phyloP scores from a whole-genome alignment of 2,329 filamentous ascomycete species.

The Colletotrichum tropicale region DNA sequence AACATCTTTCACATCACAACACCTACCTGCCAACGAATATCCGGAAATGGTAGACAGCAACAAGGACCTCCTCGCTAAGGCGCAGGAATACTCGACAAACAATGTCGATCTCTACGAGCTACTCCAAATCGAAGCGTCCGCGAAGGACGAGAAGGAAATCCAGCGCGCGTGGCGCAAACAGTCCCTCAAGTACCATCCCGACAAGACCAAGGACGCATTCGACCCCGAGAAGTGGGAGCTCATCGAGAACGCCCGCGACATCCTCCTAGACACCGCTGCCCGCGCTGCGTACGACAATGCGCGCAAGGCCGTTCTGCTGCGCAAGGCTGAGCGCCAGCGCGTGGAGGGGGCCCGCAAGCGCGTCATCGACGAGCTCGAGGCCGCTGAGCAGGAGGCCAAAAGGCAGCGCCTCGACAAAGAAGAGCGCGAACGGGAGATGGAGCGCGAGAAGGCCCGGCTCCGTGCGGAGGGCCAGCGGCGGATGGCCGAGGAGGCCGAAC shows the following conservation, averaged over 20 bases:
- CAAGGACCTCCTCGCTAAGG: slow-evolving; percentile 56
- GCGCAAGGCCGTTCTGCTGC: slow-evolving; percentile 72
- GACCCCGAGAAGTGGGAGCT: slow-evolving; percentile 85
- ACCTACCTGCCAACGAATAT: neutral
- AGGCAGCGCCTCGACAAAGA: slow-evolving; percentile 57
- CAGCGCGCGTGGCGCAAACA: slow-evolving; percentile 84
- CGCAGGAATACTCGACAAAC: slow-evolving; percentile 64
- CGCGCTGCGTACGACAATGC: slow-evolving; percentile 81
- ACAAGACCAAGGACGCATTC: slow-evolving; percentile 79
- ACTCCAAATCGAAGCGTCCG: slow-evolving; percentile 67
- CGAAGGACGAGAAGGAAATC: slow-evolving; percentile 71
- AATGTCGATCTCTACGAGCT: slow-evolving; percentile 79
- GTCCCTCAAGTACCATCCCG: slow-evolving; percentile 90
- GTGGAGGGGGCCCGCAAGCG: slow-evolving; percentile 75
- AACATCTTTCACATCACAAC: neutral
- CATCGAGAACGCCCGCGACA: slow-evolving; percentile 84
- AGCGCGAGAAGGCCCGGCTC: slow-evolving; percentile 40
- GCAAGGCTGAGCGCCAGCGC: slow-evolving; percentile 71
- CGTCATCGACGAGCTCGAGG: slow-evolving; percentile 88
- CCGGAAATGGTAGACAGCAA: slow-evolving; percentile 29
- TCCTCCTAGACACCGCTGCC: slow-evolving; percentile 73
- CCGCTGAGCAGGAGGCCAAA: slow-evolving; percentile 71
- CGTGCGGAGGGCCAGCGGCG: slow-evolving; percentile 37
- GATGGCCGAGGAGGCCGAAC: slow-evolving; percentile 42
- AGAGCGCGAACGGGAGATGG: slow-evolving; percentile 36